Evolutionary conservation across 148 eudicot genomes (phyloP), one percentile per base, ranked within the genome.

Genomic region (Fallopia convolvulus): DNA sequence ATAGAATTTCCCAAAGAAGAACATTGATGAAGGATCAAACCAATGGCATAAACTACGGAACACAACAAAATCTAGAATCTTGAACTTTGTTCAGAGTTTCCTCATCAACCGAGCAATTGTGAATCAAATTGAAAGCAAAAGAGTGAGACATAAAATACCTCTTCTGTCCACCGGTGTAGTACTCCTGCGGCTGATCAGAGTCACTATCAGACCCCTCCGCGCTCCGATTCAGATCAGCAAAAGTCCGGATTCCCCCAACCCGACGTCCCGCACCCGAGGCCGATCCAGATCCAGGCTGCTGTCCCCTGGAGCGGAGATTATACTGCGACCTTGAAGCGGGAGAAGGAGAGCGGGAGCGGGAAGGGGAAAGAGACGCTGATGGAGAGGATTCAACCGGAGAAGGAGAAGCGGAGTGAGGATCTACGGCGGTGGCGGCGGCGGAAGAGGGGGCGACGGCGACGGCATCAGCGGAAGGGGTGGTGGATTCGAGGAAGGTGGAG

Each of bases 401-500:
- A 77, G 33, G 58, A 23, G 82, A 20, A 12, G 81, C 56, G 6
- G 75, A 81, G 13, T 23, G 78, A 21, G 40, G 77, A 3, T 44
- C n/a, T 15, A 17, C 70, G 75, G 41, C 13, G 8, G 70, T 49
- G 41, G 39, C 78, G 21, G 61, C 36, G 79, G 18, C 18, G 7
- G 58, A 53, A 53, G 76, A 26, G 80, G 77, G 55, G 52, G 61
- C 33, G 63, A 77, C 26, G 71, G 80, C 63, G 79, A 21, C 46
- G 20, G 76, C 70, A 6, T 68, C 14, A 76, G 74, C 46, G 72
- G 75, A 40, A 65, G 83, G 36, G 79, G 79, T 5, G 81, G 85
- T 55, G 79, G 91, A 83, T 47, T 91, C 96, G 81, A 89, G 79
- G 86, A 86, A 91, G 60, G 96, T 91, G 80, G 93, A 86, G 80